A percentile compares a stretch with the other conserved stretches of the same genome.
These are phyloP conservation scores for Catharanthus roseus DNA, from an alignment of 257 asterid species.

Conservation along the genomic window DNA sequence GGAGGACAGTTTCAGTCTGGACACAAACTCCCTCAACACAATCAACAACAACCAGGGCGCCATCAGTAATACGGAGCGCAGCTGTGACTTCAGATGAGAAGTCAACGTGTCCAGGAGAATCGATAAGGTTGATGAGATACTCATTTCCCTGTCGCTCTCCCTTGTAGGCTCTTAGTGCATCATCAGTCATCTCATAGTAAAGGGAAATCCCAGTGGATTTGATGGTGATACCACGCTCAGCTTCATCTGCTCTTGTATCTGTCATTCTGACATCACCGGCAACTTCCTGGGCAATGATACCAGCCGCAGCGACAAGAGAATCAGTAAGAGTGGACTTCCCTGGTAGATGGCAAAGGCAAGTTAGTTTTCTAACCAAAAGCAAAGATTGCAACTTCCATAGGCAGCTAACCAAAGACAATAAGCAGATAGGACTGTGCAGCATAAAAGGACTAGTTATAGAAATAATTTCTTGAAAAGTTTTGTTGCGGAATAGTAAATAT, in stretches of 20 bases:
- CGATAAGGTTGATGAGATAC: conserved; percentile 41
- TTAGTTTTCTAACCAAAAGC: neutral
- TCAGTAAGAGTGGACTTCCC: conserved; percentile 45
- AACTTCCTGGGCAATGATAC: conserved; percentile 45
- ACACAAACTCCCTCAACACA: conserved; percentile 48
- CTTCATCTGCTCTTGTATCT: conserved; percentile 46
- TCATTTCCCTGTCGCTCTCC: conserved; percentile 39
- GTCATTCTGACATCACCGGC: conserved; percentile 48
- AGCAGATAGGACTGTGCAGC: too few relatives aligned
- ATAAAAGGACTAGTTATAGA: too few relatives aligned
- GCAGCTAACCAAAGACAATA: too few relatives aligned
- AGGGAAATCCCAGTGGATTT: conserved; percentile 45
- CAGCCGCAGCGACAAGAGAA: conserved; percentile 45
- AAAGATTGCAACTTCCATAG: neutral
- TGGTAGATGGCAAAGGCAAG: conserved; percentile 5
- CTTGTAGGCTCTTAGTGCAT: conserved; percentile 24
- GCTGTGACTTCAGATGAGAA: conserved; percentile 47
- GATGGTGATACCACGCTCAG: conserved; percentile 45
- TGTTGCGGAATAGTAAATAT: neutral
- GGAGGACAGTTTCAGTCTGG: conserved; percentile 44
- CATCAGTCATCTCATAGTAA: conserved; percentile 37
- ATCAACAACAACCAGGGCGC: conserved; percentile 42
- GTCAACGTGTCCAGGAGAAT: conserved; percentile 47
- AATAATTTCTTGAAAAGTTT: too few relatives aligned
- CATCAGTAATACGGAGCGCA: conserved; percentile 49